Evolutionary conservation across 768 basidiomycete genomes (phyloP).

Genomic region (Pholiota conissans): DNA sequence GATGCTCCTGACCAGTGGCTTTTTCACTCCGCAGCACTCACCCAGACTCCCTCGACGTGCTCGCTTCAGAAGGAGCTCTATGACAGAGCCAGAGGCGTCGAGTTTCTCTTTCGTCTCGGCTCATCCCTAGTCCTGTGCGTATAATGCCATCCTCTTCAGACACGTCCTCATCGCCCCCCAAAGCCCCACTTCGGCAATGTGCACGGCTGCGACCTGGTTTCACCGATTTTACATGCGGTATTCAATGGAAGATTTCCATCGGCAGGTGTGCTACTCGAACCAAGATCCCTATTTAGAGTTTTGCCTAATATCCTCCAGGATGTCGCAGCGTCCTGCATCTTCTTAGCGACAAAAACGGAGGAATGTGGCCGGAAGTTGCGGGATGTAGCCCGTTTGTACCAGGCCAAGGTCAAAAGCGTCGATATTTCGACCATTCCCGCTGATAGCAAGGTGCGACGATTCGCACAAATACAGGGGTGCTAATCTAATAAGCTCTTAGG

Average conservation of each 20-base stretch:
- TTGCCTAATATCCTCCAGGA: conserved; percentile 46
- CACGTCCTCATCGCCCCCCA: conserved; percentile 11
- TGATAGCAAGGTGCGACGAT: conserved; percentile 58
- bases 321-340: conserved; percentile 83
- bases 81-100: conserved; percentile 78
- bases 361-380: conserved; percentile 84
- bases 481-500: conserved; percentile 40
- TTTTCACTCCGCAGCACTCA: conserved; percentile 60
- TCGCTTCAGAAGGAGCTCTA: conserved; percentile 73
- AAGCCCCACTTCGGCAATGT: conserved; percentile 80
- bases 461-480: conserved; percentile 4
- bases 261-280: conserved; percentile 55
- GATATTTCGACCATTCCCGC: conserved; percentile 57
- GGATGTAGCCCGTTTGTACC: conserved; percentile 78
- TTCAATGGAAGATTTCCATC: conserved; percentile 79
- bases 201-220: conserved; percentile 88
- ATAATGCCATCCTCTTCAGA: conserved; percentile 9
- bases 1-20: conserved; percentile 61
- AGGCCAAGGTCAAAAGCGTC: conserved; percentile 60
- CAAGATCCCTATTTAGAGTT: conserved; percentile 8
- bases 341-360: conserved; percentile 90
- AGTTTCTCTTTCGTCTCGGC: conserved; percentile 83
- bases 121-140: conserved; percentile 77
- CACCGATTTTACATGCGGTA: conserved; percentile 90
- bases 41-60: conserved; percentile 56